phyloP scores from a whole-genome alignment of 176 grass and related monocot genomes.

The Panicum miliaceum region DNA sequence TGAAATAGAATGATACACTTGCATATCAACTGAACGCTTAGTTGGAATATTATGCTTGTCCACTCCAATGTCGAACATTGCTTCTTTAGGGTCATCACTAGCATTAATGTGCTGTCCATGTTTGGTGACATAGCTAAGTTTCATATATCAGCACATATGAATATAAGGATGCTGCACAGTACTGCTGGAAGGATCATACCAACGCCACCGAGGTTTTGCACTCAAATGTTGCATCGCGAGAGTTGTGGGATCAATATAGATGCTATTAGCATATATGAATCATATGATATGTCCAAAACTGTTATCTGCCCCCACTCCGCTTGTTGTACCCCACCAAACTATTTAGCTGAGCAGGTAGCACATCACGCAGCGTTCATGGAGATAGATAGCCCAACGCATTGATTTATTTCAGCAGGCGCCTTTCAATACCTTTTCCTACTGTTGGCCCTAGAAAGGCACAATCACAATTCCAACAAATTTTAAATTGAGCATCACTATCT shows the following conservation, averaged over 20 bases:
- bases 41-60: not conserved
- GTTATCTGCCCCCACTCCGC: constrained; percentile 13
- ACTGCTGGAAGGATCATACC: not conserved
- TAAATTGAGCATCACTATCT: not conserved
- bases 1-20: not conserved
- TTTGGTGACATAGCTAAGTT: not conserved
- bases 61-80: not conserved
- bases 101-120: not conserved
- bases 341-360: not conserved
- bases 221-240: not conserved
- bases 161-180: not conserved
- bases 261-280: not conserved
- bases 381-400: not conserved
- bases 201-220: not conserved
- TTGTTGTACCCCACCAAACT: constrained; percentile 8
- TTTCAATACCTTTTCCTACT: not conserved
- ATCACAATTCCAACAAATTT: not conserved
- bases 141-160: not conserved
- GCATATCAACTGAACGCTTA: not conserved
- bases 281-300: not conserved
- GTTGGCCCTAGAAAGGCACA: not conserved
- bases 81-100: not conserved
- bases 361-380: not conserved
- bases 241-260: not conserved
- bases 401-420: not conserved